Conservation (phyloP, 345 rosid species). For the Alliaria petiolata region DNA sequence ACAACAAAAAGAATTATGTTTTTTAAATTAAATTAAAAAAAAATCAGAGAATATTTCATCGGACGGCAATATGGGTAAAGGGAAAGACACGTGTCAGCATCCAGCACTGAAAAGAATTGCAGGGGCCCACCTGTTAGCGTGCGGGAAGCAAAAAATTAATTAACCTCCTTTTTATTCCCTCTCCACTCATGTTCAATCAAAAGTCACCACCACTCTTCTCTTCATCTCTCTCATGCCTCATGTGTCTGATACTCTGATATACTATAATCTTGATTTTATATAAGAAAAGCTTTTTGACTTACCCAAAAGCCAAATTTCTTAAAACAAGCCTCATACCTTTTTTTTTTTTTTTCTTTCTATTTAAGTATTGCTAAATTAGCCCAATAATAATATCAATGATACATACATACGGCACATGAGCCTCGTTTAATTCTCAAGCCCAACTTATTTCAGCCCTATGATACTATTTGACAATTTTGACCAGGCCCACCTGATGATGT, state of each 20-base stretch:
- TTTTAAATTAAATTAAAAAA: no score
- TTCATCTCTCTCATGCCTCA: no score
- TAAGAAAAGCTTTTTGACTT: no score
- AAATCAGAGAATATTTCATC: no score
- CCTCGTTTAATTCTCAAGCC: not conserved
- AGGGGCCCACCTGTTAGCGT: slow-evolving; percentile 16
- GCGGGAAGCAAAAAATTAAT: slow-evolving; percentile 17
- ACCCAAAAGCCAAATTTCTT: not conserved
- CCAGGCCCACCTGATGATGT: not conserved
- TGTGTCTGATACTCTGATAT: no score
- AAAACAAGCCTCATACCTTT: not conserved
- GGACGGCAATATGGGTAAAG: not conserved
- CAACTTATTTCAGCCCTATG: not conserved
- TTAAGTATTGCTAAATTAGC: not conserved
- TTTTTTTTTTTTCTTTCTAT: not conserved
- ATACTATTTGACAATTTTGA: not conserved
- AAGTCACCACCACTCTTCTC: no score
- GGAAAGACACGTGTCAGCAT: slow-evolving; percentile 17
- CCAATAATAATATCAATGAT: not conserved
- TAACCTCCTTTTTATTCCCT: slow-evolving; percentile 8
- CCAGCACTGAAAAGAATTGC: not conserved
- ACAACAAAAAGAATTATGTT: no score
- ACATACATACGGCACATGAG: slow-evolving; percentile 1
- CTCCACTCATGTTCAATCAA: slow-evolving; percentile 23
- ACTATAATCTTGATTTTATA: no score